Conservation (phyloP, 371 early-diverging fungal genomes). For the Dichotomocladium elegans region DNA sequence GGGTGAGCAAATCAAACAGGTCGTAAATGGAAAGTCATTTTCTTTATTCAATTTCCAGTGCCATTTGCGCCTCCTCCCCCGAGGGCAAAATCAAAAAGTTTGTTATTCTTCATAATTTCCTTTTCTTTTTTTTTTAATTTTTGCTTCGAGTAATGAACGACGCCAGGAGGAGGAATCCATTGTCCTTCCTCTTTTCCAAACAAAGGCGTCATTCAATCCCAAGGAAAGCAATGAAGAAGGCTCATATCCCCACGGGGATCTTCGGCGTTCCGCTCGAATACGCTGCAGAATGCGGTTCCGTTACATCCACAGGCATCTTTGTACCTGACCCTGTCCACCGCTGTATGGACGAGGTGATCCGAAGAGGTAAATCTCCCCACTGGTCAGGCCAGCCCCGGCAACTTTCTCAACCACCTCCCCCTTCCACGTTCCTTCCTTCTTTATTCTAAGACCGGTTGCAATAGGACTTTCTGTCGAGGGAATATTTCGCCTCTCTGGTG, state of each 20-base stretch:
- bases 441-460: slow-evolving; percentile 3
- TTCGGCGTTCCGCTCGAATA: slow-evolving; percentile 40
- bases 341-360: slow-evolving; percentile 38
- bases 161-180: slow-evolving; percentile 2
- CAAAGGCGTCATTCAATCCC: slow-evolving; percentile 3
- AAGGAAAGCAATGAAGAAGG: slow-evolving; percentile 1
- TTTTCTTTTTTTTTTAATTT: slow-evolving; percentile 1
- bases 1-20: not conserved
- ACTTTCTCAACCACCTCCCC: no score
- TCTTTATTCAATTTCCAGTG: slow-evolving; percentile 3
- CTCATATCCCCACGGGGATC: slow-evolving; percentile 18
- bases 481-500: slow-evolving; percentile 45
- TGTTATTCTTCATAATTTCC: not conserved
- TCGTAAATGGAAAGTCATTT: slow-evolving; percentile 1
- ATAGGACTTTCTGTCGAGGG: slow-evolving; percentile 36
- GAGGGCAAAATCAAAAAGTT: no score
- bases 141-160: not conserved
- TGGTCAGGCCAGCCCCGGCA: not conserved
- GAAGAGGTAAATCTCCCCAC: slow-evolving; percentile 22
- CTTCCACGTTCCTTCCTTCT: not conserved
- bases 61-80: not conserved
- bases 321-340: slow-evolving; percentile 37
- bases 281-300: slow-evolving; percentile 30
- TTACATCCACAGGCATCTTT: slow-evolving; percentile 17
- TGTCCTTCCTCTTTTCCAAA: slow-evolving; percentile 6